Conservation (phyloP, 768 basidiomycete species). For the Suillus alpinus region DNA sequence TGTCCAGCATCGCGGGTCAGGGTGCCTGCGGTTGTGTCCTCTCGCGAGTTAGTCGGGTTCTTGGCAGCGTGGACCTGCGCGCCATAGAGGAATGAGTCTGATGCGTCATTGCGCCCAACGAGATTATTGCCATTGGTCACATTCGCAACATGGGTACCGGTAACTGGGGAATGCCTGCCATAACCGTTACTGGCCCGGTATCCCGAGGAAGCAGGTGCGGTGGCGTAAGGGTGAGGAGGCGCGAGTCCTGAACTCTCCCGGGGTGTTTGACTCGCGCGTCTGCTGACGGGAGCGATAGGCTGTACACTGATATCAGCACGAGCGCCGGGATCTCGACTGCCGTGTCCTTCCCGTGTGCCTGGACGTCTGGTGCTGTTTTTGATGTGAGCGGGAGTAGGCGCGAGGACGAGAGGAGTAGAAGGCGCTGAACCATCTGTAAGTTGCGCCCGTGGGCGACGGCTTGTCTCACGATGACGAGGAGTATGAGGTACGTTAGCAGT, state of each 20-base stretch:
- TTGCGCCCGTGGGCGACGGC: constrained; percentile 54
- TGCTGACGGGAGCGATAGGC: constrained; percentile 61
- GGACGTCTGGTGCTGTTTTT: constrained; percentile 54
- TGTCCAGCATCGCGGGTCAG: constrained; percentile 32
- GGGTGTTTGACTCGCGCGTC: constrained; percentile 67
- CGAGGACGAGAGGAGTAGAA: constrained; percentile 57
- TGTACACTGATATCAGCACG: constrained; percentile 57
- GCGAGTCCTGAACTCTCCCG: constrained; percentile 46
- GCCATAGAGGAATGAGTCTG: constrained; percentile 70
- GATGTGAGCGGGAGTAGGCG: constrained; percentile 64
- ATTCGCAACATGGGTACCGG: constrained; percentile 34
- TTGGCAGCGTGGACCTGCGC: constrained; percentile 46
- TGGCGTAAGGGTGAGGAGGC: constrained; percentile 71
- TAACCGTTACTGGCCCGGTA: constrained; percentile 52
- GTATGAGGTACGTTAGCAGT: constrained; percentile 54
- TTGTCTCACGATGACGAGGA: constrained; percentile 52
- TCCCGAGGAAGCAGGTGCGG: constrained; percentile 54
- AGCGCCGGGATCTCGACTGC: constrained; percentile 45
- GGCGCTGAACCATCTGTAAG: constrained; percentile 55
- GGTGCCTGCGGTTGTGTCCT: constrained; percentile 48
- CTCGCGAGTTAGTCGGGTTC: constrained; percentile 49
- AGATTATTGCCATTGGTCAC: constrained; percentile 39
- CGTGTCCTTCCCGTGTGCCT: constrained; percentile 44
- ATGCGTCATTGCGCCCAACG: constrained; percentile 47
- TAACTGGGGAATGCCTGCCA: constrained; percentile 52